A percentile compares a stretch with the other conserved stretches of the same genome.
Conservation (phyloP, 257 asterid species). For the Lantana camara region DNA sequence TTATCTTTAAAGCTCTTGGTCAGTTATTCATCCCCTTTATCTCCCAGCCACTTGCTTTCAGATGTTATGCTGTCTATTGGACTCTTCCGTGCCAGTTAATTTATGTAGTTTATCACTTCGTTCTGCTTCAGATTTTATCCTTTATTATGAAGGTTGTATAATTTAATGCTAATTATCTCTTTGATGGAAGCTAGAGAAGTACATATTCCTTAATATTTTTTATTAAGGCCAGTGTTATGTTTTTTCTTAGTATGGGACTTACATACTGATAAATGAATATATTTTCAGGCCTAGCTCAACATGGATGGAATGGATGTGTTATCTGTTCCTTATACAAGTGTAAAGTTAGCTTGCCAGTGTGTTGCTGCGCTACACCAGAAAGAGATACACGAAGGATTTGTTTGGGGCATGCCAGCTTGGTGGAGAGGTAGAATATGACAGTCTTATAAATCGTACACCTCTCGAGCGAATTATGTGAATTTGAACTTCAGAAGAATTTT, state of each 20-base stretch:
- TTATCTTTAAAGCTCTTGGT: constrained; percentile 12
- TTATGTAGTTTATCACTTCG: background rate
- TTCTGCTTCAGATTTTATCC: constrained; percentile 17
- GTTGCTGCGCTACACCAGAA: constrained; percentile 86
- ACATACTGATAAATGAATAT: constrained; percentile 17
- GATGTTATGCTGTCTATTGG: background rate
- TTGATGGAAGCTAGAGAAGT: background rate
- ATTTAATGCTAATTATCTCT: constrained; percentile 15
- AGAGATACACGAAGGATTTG: constrained; percentile 63
- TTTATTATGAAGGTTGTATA: constrained; percentile 8
- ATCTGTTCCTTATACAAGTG: constrained; percentile 75
- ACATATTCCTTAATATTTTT: no score
- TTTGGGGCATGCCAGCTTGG: constrained; percentile 99
- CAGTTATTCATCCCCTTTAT: background rate
- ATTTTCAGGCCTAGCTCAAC: constrained; percentile 72
- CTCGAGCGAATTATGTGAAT: background rate
- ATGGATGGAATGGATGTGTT: constrained; percentile 87
- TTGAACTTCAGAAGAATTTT: constrained; percentile 4
- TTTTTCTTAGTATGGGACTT: constrained; percentile 21
- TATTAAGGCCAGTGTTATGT: constrained; percentile 9
- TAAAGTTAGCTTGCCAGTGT: constrained; percentile 85
- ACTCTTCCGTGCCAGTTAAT: constrained; percentile 11
- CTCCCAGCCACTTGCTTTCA: background rate
- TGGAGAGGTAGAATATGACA: constrained; percentile 75
- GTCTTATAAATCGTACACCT: constrained; percentile 14